Evolutionary conservation across 1,284 basidiomycete genomes (phyloP).

Genomic region (Ustilago xerochloae): DNA sequence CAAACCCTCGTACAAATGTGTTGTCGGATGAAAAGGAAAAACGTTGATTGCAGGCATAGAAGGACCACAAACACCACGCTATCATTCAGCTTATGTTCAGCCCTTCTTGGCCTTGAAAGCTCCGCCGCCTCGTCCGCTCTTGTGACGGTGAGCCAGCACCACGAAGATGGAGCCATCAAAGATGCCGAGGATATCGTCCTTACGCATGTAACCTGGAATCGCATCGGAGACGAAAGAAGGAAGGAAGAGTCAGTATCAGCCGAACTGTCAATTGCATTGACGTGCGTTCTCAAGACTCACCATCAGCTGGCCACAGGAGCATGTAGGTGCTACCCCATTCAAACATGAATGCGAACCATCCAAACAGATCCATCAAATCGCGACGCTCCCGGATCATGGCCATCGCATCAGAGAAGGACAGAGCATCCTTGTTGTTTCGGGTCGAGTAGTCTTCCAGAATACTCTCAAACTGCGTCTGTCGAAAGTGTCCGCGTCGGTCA

Average conservation of each 20-base stretch:
- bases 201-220: slow-evolving; percentile 48
- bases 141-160: slow-evolving; percentile 48
- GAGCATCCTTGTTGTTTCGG: slow-evolving; percentile 40
- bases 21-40: no score
- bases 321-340: slow-evolving; percentile 56
- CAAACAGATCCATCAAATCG: slow-evolving; percentile 52
- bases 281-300: slow-evolving; percentile 20
- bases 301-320: slow-evolving; percentile 54
- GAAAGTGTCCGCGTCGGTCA: slow-evolving; percentile 65
- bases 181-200: slow-evolving; percentile 56
- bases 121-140: slow-evolving; percentile 29
- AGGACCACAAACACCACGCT: no score
- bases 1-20: no score
- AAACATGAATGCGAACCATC: slow-evolving; percentile 52
- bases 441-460: slow-evolving; percentile 53
- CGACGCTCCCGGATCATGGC: slow-evolving; percentile 49
- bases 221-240: not conserved
- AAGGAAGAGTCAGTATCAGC: not conserved
- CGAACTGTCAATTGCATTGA: not conserved
- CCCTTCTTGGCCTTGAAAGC: slow-evolving; percentile 38
- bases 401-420: slow-evolving; percentile 46
- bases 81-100: no score
- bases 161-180: slow-evolving; percentile 55
- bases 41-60: no score
- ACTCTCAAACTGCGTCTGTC: slow-evolving; percentile 32